Evolutionary conservation across 2,329 filamentous ascomycete species (phyloP).

Genomic region (Ophiostoma sp.): DNA sequence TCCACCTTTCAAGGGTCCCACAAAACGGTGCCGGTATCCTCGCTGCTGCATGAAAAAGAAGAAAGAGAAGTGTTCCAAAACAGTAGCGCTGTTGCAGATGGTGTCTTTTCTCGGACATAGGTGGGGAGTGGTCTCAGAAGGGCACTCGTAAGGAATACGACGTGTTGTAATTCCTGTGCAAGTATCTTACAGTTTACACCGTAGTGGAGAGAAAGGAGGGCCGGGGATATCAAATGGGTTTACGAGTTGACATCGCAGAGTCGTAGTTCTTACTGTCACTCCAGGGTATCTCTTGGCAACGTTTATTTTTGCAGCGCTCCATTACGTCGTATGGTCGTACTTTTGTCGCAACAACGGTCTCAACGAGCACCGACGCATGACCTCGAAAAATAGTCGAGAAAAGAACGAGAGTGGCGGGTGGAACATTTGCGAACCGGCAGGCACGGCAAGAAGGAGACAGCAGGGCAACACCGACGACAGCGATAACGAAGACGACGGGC

Average conservation of each 20-base stretch:
- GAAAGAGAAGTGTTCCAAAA: neutral
- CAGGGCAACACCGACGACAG: neutral
- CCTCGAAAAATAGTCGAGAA: neutral
- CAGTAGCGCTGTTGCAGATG: conserved; percentile 16
- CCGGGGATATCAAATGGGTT: neutral
- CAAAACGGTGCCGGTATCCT: neutral
- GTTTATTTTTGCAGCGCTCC: neutral
- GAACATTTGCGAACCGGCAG: neutral
- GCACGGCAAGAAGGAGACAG: neutral
- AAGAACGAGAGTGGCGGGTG: neutral
- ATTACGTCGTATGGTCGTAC: conserved; percentile 4
- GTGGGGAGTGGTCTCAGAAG: neutral
- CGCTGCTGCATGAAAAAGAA: neutral
- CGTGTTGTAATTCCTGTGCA: neutral
- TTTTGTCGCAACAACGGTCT: neutral
- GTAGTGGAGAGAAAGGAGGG: neutral
- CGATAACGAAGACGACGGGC: neutral
- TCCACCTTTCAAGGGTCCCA: neutral
- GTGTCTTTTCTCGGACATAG: neutral
- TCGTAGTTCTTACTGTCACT: neutral
- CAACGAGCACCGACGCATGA: neutral
- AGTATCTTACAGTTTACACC: neutral
- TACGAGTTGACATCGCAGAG: neutral
- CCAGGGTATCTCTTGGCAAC: neutral
- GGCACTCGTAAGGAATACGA: neutral